Base-by-base conservation (phyloP, 192 early-diverging fungal species). In the Coemansia sp. region DNA sequence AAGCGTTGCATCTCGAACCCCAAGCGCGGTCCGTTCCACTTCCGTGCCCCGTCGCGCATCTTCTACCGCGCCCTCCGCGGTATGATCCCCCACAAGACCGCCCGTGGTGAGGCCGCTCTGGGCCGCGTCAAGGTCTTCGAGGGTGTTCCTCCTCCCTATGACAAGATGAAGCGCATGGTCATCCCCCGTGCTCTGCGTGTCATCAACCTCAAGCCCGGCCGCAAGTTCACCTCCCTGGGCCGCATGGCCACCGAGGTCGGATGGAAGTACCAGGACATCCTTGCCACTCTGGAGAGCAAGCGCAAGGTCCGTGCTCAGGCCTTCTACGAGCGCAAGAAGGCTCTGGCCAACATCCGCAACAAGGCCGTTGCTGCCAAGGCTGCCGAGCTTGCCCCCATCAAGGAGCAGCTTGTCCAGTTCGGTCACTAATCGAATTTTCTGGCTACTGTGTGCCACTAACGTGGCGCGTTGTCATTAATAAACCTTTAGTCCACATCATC, bases 61-160 rank as follows among this genome's bases (percentile, higher is more conserved):
- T 94, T 99, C 85, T 96, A 94, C 89, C 92, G 94, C 73, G 87
- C 91, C 56, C 87, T 99, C 81, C 94, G 97, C 63, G 97, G 97
- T 73, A 99, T 99, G 97, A 80, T 97, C 78, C 95, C 97, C 64
- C 97, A 99, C 93, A 98, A 97, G 92, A 96, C 96, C 68, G 83
- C 95, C 56, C 96, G 97, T 75, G 97, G 97, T 87, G 91, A 93
- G 70, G 93, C 93, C 51, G 96, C 97, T 74, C 87, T 99, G 63
- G 93, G 94, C 73, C 92, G 96, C 83, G 85, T 98, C 83, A 97
- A 97, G 93, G 91, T 98, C 83, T 99, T 99, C 66, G 97, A 99
- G 85, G 97, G 95, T 86, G 90, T 98, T 64, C 96, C 97, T 62
- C 87, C 97, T 74, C 95, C 95, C 38, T 99, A 96, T 75, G 96